These are phyloP conservation scores for Capsicum chinense DNA, from an alignment of 257 asterid species.

Conservation along the genomic window DNA sequence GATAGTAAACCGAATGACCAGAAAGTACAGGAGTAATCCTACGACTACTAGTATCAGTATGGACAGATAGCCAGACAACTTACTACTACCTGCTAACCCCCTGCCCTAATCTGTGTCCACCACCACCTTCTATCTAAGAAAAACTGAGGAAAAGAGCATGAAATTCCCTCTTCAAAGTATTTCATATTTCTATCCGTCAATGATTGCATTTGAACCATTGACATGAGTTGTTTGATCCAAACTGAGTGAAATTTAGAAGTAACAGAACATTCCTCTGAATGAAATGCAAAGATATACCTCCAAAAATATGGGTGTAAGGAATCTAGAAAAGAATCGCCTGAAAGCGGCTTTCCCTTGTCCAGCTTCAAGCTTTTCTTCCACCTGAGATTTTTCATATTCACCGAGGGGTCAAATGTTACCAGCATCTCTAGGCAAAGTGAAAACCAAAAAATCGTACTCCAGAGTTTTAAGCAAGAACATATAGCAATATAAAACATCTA, in stretches of 20 bases:
- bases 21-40: no score
- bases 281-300: constrained; percentile 55
- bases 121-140: no score
- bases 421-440: not conserved
- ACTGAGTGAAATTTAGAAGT: not conserved
- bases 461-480: not conserved
- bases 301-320: constrained; percentile 82
- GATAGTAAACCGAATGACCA: no score
- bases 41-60: no score
- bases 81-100: no score
- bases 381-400: constrained; percentile 47
- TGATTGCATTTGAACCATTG: not conserved
- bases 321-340: constrained; percentile 81
- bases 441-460: not conserved
- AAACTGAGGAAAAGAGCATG: not conserved
- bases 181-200: not conserved
- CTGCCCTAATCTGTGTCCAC: no score
- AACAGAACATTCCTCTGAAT: not conserved
- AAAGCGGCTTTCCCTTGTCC: constrained; percentile 80
- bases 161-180: not conserved
- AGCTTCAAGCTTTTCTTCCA: constrained; percentile 84
- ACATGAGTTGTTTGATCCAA: not conserved
- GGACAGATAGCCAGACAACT: no score
- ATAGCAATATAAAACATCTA: not conserved
- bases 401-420: not conserved